Base-by-base conservation (phyloP, 2,329 filamentous ascomycete genomes). In the Alternaria dauci region DNA sequence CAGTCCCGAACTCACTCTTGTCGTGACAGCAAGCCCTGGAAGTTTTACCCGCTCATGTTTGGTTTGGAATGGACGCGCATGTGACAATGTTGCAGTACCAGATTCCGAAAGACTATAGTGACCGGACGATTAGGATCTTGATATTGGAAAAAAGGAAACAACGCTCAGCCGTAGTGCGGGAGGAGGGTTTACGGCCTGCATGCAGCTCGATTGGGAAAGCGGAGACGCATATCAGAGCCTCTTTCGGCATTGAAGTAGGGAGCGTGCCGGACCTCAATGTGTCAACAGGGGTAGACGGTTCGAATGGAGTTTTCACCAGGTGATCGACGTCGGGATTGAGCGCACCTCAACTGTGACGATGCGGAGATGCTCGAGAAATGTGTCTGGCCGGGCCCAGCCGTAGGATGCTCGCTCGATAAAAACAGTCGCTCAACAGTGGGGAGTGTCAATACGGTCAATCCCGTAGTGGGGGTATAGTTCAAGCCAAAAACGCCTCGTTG, bases 361-460 rank as follows among this genome's bases (percentile, higher is more conserved):
- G 42, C 38, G 46, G 54, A 57, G 18, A 39, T 28, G 23, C 18
- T 32, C 5, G 42, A 44, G 18, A 25, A 23, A 44, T 43, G n/a
- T 50, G 38, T 47, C 38, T 50, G 28, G 57, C 44, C 39, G 36
- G 39, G 32, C 14, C 32, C 32, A 36, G 32, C 14, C 32, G 32
- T 36, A 36, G 32, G 32, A 36, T 36, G 32, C 32, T 36, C 32
- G 32, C 14, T 36, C 20, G 20, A 23, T 23, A 23, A 36, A 26
- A 32, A 52, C 32, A 48, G 48, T 51, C 36, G 54, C 30, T 52
- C 32, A 44, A 52, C 23, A 38, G 46, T 43, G 39, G 32, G 25
- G 43, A 39, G n/a, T 23, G 12, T 50, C 52, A 18, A 30, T 30
- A 30, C 58, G 52, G 58, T 53, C 52, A 44, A 55, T 64, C 55